Conservation (phyloP, 768 basidiomycete genomes). For the Dacryopinax spathularia region DNA sequence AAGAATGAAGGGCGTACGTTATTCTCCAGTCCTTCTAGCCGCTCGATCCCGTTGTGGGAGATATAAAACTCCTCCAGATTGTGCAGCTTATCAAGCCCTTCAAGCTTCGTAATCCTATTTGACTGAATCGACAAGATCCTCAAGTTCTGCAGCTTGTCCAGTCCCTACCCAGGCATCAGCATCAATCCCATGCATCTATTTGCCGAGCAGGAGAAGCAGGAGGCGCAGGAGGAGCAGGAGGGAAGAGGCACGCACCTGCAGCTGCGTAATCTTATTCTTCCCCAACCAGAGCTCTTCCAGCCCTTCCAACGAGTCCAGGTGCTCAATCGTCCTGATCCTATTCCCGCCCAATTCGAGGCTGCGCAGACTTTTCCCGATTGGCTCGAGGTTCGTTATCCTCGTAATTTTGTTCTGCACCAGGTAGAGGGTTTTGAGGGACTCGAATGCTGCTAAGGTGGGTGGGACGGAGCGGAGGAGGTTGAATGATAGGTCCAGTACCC, state of each 20-base stretch:
- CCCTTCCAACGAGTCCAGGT: constrained; percentile 60
- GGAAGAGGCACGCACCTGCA: constrained; percentile 44
- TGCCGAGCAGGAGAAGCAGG: neutral
- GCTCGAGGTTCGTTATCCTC: constrained; percentile 52
- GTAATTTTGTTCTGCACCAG: constrained; percentile 94
- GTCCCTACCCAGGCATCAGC: constrained; percentile 35
- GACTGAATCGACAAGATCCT: constrained; percentile 84
- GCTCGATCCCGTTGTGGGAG: constrained; percentile 80
- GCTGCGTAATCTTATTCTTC: constrained; percentile 86
- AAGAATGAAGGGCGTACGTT: constrained; percentile 37
- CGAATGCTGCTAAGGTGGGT: constrained; percentile 42
- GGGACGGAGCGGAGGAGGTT: constrained; percentile 70
- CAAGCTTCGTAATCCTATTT: constrained; percentile 80
- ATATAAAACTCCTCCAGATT: constrained; percentile 82
- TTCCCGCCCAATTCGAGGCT: constrained; percentile 93
- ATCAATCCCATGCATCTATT: neutral
- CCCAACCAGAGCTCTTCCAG: constrained; percentile 93
- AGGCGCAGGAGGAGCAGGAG: neutral
- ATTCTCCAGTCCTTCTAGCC: constrained; percentile 68
- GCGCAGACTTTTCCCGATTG: constrained; percentile 40
- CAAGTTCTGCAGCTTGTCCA: constrained; percentile 54
- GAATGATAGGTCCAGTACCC: constrained; percentile 85
- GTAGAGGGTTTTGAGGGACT: constrained; percentile 61
- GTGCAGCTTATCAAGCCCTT: constrained; percentile 57
- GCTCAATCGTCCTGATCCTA: constrained; percentile 81